Percentiles rank a stretch among this genome's conserved stretches.
These are phyloP conservation scores for Thalia dealbata DNA, from an alignment of 176 grass and related monocot species.

Conservation along the genomic window DNA sequence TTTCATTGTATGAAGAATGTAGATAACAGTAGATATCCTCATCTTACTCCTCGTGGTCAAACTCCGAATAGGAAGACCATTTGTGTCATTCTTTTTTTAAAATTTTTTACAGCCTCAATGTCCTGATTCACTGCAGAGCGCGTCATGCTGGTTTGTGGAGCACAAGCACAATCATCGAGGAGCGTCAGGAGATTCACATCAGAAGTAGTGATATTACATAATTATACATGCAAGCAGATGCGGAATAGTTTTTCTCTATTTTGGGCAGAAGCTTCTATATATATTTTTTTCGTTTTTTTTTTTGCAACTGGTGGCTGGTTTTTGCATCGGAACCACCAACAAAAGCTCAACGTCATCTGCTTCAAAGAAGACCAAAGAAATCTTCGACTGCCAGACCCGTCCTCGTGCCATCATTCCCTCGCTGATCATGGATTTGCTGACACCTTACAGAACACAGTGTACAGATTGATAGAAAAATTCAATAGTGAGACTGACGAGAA, in stretches of 20 bases:
- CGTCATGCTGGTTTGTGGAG: constrained; percentile 29
- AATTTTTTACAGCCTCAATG: not conserved
- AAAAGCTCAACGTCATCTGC: not conserved
- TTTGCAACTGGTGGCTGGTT: not conserved
- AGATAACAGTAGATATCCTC: not conserved
- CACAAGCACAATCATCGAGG: constrained; percentile 1
- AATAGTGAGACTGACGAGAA: no score
- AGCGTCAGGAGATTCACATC: not conserved
- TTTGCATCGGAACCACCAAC: not conserved
- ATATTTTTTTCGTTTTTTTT: no score
- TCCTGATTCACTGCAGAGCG: constrained; percentile 12
- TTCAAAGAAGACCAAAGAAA: no score
- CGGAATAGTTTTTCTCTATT: not conserved
- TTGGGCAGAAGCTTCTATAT: not conserved
- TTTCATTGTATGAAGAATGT: not conserved
- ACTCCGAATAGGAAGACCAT: not conserved
- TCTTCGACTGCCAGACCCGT: no score
- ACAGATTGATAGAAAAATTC: not conserved
- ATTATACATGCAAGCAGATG: not conserved
- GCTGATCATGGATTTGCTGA: not conserved
- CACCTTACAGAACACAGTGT: not conserved
- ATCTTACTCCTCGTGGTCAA: not conserved
- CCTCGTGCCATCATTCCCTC: no score
- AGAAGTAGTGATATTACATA: not conserved
- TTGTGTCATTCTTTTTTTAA: no score